Conservation (phyloP, 2,329 filamentous ascomycete genomes). For the Diaporthe sp. region DNA sequence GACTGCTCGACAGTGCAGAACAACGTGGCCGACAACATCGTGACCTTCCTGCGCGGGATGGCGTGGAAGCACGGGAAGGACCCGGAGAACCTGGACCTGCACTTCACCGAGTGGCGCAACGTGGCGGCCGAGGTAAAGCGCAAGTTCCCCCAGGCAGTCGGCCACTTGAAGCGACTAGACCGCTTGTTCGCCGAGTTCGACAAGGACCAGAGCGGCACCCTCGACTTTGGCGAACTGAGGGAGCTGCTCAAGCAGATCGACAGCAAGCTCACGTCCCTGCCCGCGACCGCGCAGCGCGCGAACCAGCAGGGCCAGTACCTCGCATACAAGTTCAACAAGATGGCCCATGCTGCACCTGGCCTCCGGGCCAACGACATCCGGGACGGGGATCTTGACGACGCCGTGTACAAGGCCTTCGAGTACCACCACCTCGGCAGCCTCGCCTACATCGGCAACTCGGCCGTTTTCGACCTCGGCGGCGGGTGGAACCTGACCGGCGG, state of each 20-base stretch:
- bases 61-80: conserved; percentile 94
- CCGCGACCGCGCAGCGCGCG: conserved; percentile 94
- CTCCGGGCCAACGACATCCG: conserved; percentile 84
- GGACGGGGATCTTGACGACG: conserved; percentile 92
- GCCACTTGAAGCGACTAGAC: conserved; percentile 90
- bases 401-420: conserved; percentile 93
- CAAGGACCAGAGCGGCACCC: conserved; percentile 90
- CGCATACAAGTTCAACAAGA: conserved; percentile 92
- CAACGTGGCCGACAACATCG: conserved; percentile 92
- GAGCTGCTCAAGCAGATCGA: conserved; percentile 95
- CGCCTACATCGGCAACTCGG: conserved; percentile 96
- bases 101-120: conserved; percentile 88
- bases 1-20: conserved; percentile 98
- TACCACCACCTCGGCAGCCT: conserved; percentile 93
- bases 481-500: conserved; percentile 86
- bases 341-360: conserved; percentile 82
- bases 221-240: conserved; percentile 92
- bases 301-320: conserved; percentile 97
- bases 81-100: conserved; percentile 87
- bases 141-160: conserved; percentile 90
- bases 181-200: conserved; percentile 94
- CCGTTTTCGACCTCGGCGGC: conserved; percentile 89
- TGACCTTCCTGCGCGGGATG: conserved; percentile 88
- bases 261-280: conserved; percentile 91
- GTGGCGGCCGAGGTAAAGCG: conserved; percentile 88